phyloP scores from a whole-genome alignment of 2,329 filamentous ascomycete genomes.

The Xylariomycetidae sp. region DNA sequence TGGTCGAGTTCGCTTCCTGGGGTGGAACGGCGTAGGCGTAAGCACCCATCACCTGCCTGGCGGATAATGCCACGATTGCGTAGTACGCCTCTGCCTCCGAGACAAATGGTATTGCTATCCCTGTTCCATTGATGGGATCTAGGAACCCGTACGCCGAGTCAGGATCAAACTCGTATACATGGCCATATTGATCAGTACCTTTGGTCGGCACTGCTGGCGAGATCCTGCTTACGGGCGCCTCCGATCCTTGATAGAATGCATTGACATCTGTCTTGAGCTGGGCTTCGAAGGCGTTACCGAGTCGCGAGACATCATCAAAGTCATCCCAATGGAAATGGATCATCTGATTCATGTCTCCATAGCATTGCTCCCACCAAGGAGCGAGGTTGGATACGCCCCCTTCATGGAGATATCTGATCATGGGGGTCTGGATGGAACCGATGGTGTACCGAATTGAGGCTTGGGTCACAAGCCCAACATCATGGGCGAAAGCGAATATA shows the following conservation, averaged over 20 bases:
- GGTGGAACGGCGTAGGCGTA: slow-evolving; percentile 68
- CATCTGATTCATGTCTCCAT: slow-evolving; percentile 50
- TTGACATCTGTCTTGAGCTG: slow-evolving; percentile 63
- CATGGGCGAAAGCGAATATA: slow-evolving; percentile 65
- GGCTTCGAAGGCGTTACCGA: slow-evolving; percentile 61
- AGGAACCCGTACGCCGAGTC: slow-evolving; percentile 18
- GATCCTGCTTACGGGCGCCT: slow-evolving; percentile 46
- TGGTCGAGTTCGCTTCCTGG: slow-evolving; percentile 1
- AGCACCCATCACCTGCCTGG: slow-evolving; percentile 73
- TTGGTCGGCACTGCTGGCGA: slow-evolving; percentile 36
- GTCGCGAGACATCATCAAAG: slow-evolving; percentile 50
- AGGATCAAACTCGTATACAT: slow-evolving; percentile 15
- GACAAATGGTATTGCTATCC: slow-evolving; percentile 55
- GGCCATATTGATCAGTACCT: slow-evolving; percentile 21
- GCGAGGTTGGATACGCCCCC: slow-evolving; percentile 64
- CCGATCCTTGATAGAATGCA: slow-evolving; percentile 47
- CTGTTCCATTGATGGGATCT: slow-evolving; percentile 41
- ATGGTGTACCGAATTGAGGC: slow-evolving; percentile 61
- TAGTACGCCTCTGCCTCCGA: slow-evolving; percentile 73
- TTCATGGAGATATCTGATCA: slow-evolving; percentile 64
- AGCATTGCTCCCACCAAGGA: slow-evolving; percentile 68
- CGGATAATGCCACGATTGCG: slow-evolving; percentile 70
- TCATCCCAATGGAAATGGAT: slow-evolving; percentile 66
- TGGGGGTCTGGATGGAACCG: slow-evolving; percentile 64
- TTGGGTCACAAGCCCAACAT: slow-evolving; percentile 29